A percentile compares a stretch with the other conserved stretches of the same genome.
Evolutionary conservation across 2,329 filamentous ascomycete species (phyloP).

Genomic region (Fusarium liriodendri): DNA sequence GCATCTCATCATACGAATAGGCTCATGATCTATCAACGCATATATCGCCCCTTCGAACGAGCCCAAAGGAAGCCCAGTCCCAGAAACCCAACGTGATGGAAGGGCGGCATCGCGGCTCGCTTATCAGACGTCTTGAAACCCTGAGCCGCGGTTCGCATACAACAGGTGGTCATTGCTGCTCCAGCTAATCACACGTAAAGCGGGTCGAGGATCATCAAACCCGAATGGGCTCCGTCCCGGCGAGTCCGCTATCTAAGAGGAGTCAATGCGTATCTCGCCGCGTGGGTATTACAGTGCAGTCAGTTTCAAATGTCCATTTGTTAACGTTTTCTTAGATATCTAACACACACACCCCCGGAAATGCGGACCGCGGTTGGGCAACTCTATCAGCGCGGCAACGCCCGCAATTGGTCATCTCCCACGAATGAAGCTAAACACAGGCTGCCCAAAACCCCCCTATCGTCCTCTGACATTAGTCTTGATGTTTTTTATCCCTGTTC

Average conservation of each 20-base stretch:
- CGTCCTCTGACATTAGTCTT: not conserved
- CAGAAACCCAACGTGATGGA: not conserved
- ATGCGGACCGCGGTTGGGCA: conserved; percentile 17
- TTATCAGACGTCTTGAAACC: not conserved
- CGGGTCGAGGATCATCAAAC: not conserved
- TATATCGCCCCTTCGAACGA: not conserved
- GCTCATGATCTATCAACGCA: not conserved
- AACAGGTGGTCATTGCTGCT: not conserved
- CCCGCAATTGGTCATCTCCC: conserved; percentile 1
- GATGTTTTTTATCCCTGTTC: not conserved
- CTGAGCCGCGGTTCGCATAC: not conserved
- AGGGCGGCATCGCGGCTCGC: not conserved
- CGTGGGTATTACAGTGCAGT: not conserved
- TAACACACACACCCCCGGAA: not conserved
- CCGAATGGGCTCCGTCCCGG: not conserved
- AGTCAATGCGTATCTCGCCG: conserved; percentile 11
- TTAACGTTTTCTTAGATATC: not conserved
- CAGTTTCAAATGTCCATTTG: not conserved
- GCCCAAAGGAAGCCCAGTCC: not conserved
- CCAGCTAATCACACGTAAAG: not conserved
- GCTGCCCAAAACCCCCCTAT: not conserved
- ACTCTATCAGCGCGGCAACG: conserved; percentile 21
- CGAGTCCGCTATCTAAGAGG: not conserved
- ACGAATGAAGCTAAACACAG: not conserved
- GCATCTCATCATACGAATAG: not conserved